These are phyloP conservation scores for Phytopythium cucurbitacearum DNA, from an alignment of 352 stramenopile genomes.

Conservation along the genomic window DNA sequence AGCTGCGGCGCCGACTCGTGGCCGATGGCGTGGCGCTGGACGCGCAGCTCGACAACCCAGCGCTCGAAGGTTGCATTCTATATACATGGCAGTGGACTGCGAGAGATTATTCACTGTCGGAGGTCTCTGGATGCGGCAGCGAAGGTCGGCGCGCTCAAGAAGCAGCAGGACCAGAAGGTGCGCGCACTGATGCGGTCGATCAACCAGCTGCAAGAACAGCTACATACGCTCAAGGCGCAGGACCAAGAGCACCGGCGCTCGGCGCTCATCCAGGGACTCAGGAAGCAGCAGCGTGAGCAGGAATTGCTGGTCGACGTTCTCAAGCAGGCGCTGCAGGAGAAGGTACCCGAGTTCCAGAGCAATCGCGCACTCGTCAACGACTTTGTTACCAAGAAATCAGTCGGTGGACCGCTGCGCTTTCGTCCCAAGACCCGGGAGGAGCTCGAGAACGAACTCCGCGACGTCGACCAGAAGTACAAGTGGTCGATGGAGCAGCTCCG, in stretches of 20 bases:
- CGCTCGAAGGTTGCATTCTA: conserved; percentile 30
- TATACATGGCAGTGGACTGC: neutral
- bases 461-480: conserved; percentile 72
- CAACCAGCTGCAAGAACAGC: conserved; percentile 71
- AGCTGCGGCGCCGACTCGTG: conserved; percentile 48
- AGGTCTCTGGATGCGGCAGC: conserved; percentile 14
- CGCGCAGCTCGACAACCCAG: conserved; percentile 22
- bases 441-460: conserved; percentile 76
- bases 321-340: conserved; percentile 70
- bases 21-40: conserved; percentile 32
- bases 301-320: conserved; percentile 84
- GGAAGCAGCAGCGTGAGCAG: conserved; percentile 72
- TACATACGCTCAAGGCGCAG: conserved; percentile 67
- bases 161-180: conserved; percentile 69
- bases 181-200: conserved; percentile 85
- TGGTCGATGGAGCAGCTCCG: conserved; percentile 57
- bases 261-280: conserved; percentile 78
- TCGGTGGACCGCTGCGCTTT: conserved; percentile 76
- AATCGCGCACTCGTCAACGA: conserved; percentile 71
- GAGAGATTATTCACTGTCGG: neutral
- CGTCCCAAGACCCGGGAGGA: conserved; percentile 83
- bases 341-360: conserved; percentile 59
- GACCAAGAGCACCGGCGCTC: conserved; percentile 86
- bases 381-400: conserved; percentile 79
- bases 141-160: conserved; percentile 67